Percentiles rank a stretch among this genome's conserved stretches.
These are phyloP conservation scores for Puya raimondii DNA, from an alignment of 176 grass and related monocot genomes.

Conservation along the genomic window DNA sequence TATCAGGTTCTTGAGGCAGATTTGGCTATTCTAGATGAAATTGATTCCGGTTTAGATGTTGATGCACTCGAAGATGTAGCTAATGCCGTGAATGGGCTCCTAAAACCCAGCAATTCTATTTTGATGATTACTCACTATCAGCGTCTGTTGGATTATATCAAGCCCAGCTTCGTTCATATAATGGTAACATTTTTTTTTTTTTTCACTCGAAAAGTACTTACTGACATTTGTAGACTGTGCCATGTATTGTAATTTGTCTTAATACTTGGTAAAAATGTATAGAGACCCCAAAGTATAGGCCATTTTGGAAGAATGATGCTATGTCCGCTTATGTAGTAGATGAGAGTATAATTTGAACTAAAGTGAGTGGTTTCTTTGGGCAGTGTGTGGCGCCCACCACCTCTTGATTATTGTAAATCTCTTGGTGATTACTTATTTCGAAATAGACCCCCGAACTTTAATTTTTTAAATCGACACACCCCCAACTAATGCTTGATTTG, in stretches of 20 bases:
- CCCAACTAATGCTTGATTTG: too few relatives aligned
- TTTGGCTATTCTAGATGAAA: conserved; percentile 93
- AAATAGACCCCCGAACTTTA: too few relatives aligned
- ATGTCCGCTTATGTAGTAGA: too few relatives aligned
- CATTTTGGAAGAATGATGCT: too few relatives aligned
- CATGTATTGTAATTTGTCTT: too few relatives aligned
- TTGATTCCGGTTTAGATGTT: conserved; percentile 96
- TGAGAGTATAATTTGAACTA: not conserved
- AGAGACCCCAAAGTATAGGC: too few relatives aligned
- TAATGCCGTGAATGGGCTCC: conserved; percentile 65
- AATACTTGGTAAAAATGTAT: too few relatives aligned
- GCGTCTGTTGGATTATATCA: conserved; percentile 77
- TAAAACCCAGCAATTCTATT: conserved; percentile 68
- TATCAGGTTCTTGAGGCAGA: conserved; percentile 81
- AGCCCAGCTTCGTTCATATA: conserved; percentile 82
- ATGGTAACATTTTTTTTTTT: conserved; percentile 45
- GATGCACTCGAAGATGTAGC: conserved; percentile 92
- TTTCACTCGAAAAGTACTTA: not conserved
- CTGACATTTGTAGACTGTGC: not conserved
- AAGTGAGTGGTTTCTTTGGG: not conserved
- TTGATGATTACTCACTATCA: conserved; percentile 98
- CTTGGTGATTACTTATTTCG: too few relatives aligned
- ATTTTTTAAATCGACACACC: too few relatives aligned
- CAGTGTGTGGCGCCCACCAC: too few relatives aligned
- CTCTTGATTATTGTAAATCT: too few relatives aligned